Base-by-base conservation (phyloP, 2,329 filamentous ascomycete species). In the Neocucurbitaria cava region DNA sequence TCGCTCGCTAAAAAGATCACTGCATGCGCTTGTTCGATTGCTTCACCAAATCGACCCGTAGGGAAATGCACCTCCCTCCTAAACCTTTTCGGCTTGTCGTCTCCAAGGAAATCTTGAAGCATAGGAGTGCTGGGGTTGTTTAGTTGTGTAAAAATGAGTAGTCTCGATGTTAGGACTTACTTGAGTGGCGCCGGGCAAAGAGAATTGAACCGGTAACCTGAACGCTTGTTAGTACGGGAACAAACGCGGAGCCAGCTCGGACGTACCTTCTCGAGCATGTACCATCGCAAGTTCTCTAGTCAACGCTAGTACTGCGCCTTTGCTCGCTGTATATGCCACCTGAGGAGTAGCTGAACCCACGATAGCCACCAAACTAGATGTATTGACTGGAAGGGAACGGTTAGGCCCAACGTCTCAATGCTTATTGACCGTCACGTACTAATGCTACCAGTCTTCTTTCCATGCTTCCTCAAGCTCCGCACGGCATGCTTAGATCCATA, bases 401-500 rank as follows among this genome's bases (percentile, higher is more conserved):
- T n/a, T n/a, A n/a, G n/a, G n/a, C n/a, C n/a, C n/a, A n/a, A n/a
- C n/a, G n/a, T n/a, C n/a, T n/a, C n/a, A n/a, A n/a, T n/a, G n/a
- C n/a, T n/a, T n/a, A n/a, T n/a, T n/a, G n/a, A n/a, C n/a, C n/a
- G n/a, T n/a, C n/a, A n/a, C n/a, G n/a, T n/a, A n/a, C n/a, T 92
- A 77, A 96, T 87, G 77, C 88, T 91, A 47, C 86, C 91, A 65
- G 83, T 86, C 38, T 81, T 85, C 11, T 31, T 31, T 11, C 28
- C 28, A 15, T 31, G 28, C 13, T 11, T 10, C 28, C 28, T 31
- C 11, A 31, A 31, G 11, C 28, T 31, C 86, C 96, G 96, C 47
- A 97, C 88, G 5, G 92, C 91, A 76, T 96, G 91, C 83, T 96
- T 97, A 84, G 87, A 89, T 55, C 92, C 93, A 75, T 86, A 96